Evolutionary conservation across 179 eudicot genomes (phyloP).

Genomic region (Silene coronaria): DNA sequence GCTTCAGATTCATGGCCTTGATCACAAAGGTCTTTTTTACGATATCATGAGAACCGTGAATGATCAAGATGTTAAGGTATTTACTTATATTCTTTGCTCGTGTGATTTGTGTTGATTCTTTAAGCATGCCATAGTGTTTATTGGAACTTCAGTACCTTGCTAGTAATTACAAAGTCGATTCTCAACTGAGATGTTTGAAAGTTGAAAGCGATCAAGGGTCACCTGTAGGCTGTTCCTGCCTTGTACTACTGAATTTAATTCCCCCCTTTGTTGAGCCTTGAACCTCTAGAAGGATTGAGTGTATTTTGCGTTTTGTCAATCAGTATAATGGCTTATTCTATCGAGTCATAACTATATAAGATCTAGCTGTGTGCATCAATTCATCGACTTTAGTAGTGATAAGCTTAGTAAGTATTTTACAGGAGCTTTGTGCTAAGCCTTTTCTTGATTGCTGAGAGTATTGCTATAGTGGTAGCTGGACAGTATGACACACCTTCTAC

Average conservation of each 20-base stretch:
- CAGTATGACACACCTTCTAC: too few relatives aligned
- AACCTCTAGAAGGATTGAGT: background rate
- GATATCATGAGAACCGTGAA: conserved; percentile 80
- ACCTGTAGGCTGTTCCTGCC: too few relatives aligned
- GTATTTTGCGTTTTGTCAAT: background rate
- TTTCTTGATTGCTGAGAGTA: too few relatives aligned
- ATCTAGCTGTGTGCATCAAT: too few relatives aligned
- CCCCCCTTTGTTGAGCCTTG: background rate
- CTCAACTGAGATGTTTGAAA: background rate
- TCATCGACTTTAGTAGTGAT: too few relatives aligned
- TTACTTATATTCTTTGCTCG: conserved; percentile 16
- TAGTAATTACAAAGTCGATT: background rate
- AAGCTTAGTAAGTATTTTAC: too few relatives aligned
- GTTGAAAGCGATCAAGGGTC: too few relatives aligned
- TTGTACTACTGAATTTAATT: too few relatives aligned
- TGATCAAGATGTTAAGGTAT: conserved; percentile 67
- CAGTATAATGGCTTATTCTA: background rate
- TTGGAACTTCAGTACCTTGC: background rate
- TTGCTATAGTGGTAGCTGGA: too few relatives aligned
- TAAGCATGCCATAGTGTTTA: background rate
- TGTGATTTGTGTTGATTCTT: background rate
- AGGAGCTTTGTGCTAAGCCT: too few relatives aligned
- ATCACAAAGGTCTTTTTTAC: conserved; percentile 85
- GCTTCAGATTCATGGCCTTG: conserved; percentile 74
- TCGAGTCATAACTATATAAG: background rate